Conservation (phyloP, 805 yeast species). For the Saccharomyces mikatae region DNA sequence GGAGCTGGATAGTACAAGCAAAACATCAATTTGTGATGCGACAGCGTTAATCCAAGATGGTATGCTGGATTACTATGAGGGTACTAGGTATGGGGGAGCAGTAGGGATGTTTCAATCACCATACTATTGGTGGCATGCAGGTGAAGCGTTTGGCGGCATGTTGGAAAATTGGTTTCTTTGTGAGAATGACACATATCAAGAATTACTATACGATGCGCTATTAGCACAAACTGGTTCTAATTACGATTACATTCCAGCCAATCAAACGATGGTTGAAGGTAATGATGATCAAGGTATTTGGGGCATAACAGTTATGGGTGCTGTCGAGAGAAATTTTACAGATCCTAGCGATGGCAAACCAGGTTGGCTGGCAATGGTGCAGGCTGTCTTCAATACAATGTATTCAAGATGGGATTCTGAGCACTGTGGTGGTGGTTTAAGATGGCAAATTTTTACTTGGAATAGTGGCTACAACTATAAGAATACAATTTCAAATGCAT, state of each 20-base stretch:
- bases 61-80: constrained; percentile 60
- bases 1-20: constrained; percentile 33
- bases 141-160: constrained; percentile 62
- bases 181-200: constrained; percentile 55
- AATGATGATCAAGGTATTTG: constrained; percentile 68
- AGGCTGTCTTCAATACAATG: constrained; percentile 52
- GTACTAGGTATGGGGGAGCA: constrained; percentile 52
- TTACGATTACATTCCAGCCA: constrained; percentile 50
- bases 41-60: constrained; percentile 53
- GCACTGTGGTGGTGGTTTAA: constrained; percentile 54
- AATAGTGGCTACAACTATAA: constrained; percentile 56
- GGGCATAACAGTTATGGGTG: constrained; percentile 57
- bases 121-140: constrained; percentile 88
- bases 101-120: constrained; percentile 64
- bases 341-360: constrained; percentile 37
- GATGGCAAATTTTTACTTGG: constrained; percentile 63
- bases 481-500: constrained; percentile 58
- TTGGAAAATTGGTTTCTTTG: constrained; percentile 69
- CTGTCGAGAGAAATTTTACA: constrained; percentile 51
- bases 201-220: constrained; percentile 47
- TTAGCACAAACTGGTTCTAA: constrained; percentile 36
- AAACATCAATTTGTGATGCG: constrained; percentile 46
- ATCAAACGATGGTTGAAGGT: constrained; percentile 62
- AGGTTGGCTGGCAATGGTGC: constrained; percentile 49
- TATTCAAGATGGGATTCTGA: constrained; percentile 49